Evolutionary conservation across 192 early-diverging fungal species (phyloP), one percentile per base, ranked within the genome.

Genomic region (Coemansia sp.): DNA sequence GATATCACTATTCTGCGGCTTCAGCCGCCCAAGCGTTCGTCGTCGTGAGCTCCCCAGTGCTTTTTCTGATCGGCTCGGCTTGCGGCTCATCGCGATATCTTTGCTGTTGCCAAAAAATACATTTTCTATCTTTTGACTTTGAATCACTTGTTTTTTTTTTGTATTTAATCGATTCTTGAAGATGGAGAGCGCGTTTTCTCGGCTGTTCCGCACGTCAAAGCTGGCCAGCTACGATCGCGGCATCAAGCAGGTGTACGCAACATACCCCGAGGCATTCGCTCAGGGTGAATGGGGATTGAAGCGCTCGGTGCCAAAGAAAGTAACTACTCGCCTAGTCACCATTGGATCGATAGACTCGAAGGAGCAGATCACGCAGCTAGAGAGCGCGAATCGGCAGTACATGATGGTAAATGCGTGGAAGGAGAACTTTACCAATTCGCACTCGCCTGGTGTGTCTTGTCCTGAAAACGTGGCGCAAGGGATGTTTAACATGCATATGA

Each of bases 251-350:
- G 86, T 92, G 62, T 92, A 92, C 67, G 86, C 86, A 16, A 87
- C 89, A 31, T 79, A 84, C 25, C 65, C 73, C n/a, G 84, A 84
- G 60, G 69, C 73, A 33, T 75, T 70, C 39, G 26, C 33, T 52
- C 61, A 47, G 4, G 89, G 88, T 16, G 87, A 91, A 64, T 92
- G 90, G 90, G 91, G 91, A 14, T 63, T 92, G 68, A 92, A 92
- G 78, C 89, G 90, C 25, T 76, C 82, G 47, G 72, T 92, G 58
- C 90, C 91, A 33, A 83, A 77, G n/a, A 84, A 86, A 23, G 72
- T 90, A 57, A 69, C 77, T 18, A 89, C 90, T 13, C 76, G 77
- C 33, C 59, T 82, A 43, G 73, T 88, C 38, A 83, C 80, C 36
- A 71, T 92, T 56, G 70, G 72, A 13, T 73, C 77, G 28, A 77